These are phyloP conservation scores for Phytophthora cactorum DNA, from an alignment of 352 stramenopile species.

Conservation along the genomic window DNA sequence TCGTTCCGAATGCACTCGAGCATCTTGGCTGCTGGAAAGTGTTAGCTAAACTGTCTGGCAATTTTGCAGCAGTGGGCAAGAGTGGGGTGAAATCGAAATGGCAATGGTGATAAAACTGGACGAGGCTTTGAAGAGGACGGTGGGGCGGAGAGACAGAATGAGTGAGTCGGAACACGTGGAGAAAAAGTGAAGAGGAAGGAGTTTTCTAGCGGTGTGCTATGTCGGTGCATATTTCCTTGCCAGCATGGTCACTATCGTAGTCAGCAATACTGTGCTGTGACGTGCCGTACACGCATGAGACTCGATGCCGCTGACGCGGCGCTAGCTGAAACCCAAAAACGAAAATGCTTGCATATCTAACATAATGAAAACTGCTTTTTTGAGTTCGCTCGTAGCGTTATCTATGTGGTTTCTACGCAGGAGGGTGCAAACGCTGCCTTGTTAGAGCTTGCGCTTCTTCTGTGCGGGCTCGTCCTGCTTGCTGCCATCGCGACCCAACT, in stretches of 20 bases:
- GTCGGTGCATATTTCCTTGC: background rate
- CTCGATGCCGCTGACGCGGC: background rate
- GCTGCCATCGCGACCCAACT: constrained; percentile 90
- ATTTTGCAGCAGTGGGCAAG: constrained; percentile 4
- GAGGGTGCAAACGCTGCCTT: background rate
- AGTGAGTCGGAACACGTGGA: constrained; percentile 3
- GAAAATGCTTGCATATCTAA: constrained; percentile 18
- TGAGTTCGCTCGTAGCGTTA: constrained; percentile 30
- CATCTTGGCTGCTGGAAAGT: background rate
- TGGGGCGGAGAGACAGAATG: constrained; percentile 8
- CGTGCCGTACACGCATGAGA: background rate
- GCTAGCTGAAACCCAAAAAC: background rate
- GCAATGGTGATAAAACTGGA: background rate
- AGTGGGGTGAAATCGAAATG: constrained; percentile 1
- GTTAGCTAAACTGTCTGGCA: background rate
- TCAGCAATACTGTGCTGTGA: background rate
- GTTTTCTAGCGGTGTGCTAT: background rate
- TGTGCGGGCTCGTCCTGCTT: constrained; percentile 54
- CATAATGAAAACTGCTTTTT: constrained; percentile 37
- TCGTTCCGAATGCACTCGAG: background rate
- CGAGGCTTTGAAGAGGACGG: background rate
- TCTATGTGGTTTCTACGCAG: constrained; percentile 30
- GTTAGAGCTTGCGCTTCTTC: constrained; percentile 75
- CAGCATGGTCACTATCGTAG: no score
- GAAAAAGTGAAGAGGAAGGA: constrained; percentile 4